Base-by-base conservation (phyloP, 352 stramenopile species). In the Globisporangium cederbergense region DNA sequence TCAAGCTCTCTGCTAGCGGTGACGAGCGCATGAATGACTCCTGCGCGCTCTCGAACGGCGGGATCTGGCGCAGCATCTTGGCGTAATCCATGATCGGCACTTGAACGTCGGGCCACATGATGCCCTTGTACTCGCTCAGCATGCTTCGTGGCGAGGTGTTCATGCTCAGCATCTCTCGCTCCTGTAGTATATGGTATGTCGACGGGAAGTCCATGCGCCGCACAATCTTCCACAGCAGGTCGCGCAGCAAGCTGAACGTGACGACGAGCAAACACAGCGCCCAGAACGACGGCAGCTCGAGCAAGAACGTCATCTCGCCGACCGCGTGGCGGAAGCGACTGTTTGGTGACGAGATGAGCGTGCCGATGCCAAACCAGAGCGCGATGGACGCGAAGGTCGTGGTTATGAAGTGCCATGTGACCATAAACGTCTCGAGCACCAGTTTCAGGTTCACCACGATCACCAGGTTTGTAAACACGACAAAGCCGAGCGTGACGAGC, bases 381-480 rank as follows among this genome's bases (percentile, higher is more conserved):
- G 78, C 18, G 53, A 91, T 78, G 13, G 80, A 90, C 2, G 75
- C 63, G 2, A 66, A 57, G 25, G 90, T 72, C 18, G 80, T 89
- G n/a, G 75, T 58, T 14, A 89, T 16, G 51, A 93, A 93, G 11
- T 83, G 65, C 84, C 79, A 93, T 14, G 84, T 93, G 22, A 93
- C 60, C 58, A 89, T 60, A 57, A 90, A 90, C 4, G 81, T 79
- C 64, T 93, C 84, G 8, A 93, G 71, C 60, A 80, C 89, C 38
- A 93, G 42, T 58, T 93, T 93, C 20, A 89, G 50, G 60, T 93
- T 93, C 58, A 93, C 84, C 57, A 91, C 79, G 16, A 89, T 69
- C 1, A 93, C 84, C 13, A 93, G 66, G 56, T 87, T 90, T 51
- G 82, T 90, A 60, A 93, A 93, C n/a, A 91, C 80, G 34, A 93